phyloP scores from a whole-genome alignment of 345 rosid genomes.

The Orychophragmus violaceus region DNA sequence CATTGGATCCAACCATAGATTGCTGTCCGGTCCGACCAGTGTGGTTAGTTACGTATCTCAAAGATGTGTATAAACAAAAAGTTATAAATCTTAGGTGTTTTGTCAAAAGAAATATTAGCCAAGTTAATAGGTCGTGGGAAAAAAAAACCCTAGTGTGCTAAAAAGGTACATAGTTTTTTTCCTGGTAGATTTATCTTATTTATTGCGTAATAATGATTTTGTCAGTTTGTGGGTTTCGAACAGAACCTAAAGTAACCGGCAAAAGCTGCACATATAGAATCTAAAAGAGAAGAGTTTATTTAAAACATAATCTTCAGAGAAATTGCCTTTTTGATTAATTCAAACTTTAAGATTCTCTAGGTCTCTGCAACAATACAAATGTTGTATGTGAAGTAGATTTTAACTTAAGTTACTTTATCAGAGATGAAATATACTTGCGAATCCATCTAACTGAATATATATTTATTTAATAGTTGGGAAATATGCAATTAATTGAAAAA shows the following conservation, averaged over 20 bases:
- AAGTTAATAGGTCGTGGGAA: neutral
- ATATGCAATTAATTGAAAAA: neutral
- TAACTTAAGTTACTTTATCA: neutral
- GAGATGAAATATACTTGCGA: neutral
- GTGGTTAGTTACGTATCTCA: conserved; percentile 4
- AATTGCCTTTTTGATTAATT: neutral
- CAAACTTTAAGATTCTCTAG: neutral
- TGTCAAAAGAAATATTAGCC: too few relatives aligned
- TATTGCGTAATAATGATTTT: conserved; percentile 23
- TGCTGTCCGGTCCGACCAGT: conserved; percentile 12
- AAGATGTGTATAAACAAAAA: neutral
- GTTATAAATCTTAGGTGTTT: neutral
- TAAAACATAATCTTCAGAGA: conserved; percentile 2
- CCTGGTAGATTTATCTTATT: neutral
- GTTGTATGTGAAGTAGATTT: neutral
- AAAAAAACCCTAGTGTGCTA: neutral
- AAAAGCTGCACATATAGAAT: conserved; percentile 25
- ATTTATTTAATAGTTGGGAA: neutral
- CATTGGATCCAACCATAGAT: conserved; percentile 1
- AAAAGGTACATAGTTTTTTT: conserved; percentile 1
- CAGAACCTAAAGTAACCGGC: conserved; percentile 24
- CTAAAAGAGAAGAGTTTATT: conserved; percentile 2
- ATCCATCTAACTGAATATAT: neutral
- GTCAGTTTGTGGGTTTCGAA: conserved; percentile 19
- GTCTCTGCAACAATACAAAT: neutral